These are phyloP conservation scores for Samsoniella hepiali DNA, from an alignment of 2,329 filamentous ascomycete species.

Conservation along the genomic window DNA sequence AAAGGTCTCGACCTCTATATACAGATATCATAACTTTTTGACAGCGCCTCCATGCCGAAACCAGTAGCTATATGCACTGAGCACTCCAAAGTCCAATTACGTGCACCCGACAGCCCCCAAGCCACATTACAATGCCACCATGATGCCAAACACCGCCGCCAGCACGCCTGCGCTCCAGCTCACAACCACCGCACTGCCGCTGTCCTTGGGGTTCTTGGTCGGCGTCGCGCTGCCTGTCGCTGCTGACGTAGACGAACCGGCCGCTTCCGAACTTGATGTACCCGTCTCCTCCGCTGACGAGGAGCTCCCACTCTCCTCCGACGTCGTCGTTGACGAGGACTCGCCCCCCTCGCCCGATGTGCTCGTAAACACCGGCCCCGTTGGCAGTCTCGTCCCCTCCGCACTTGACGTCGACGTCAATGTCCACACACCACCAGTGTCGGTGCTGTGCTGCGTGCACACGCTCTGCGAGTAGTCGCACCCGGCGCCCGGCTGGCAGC, in stretches of 20 bases:
- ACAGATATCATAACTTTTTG: not conserved
- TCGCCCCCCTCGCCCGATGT: not conserved
- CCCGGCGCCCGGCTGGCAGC: constrained; percentile 12
- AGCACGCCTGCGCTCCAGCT: constrained; percentile 13
- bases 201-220: constrained; percentile 10
- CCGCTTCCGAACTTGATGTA: not conserved
- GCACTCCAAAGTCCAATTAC: not conserved
- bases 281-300: not conserved
- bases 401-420: not conserved
- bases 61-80: not conserved
- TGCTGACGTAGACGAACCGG: not conserved
- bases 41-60: not conserved
- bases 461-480: constrained; percentile 15
- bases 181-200: constrained; percentile 6
- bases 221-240: not conserved
- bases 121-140: not conserved
- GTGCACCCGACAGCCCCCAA: not conserved
- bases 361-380: constrained; percentile 7
- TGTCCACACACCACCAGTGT: constrained; percentile 8
- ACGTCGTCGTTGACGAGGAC: not conserved
- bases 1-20: not conserved
- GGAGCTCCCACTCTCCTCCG: not conserved
- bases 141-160: constrained; percentile 12
- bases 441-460: constrained; percentile 9
- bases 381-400: constrained; percentile 1